Base-by-base conservation (phyloP, 1,284 basidiomycete genomes). In the Leccinum griseonigrum region DNA sequence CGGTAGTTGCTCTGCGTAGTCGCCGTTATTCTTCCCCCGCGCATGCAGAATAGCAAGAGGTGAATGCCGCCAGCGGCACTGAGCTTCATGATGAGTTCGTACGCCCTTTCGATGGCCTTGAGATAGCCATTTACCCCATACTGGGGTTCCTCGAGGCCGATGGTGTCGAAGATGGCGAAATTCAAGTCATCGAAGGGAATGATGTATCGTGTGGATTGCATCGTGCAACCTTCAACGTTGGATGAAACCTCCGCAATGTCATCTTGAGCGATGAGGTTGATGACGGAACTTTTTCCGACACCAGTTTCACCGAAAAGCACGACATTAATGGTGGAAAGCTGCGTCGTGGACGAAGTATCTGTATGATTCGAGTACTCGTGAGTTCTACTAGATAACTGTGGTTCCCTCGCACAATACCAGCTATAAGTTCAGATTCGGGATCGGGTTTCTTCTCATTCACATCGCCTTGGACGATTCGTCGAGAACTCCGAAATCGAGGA, bases 21-120 rank as follows among this genome's bases (percentile, higher is more conserved):
- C 3, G 71, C 70, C 16, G 70, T 73, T 63, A 81, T 75, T 60
- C 76, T 71, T 3, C 72, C 65, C 3, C 70, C 77, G 1, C 75
- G 72, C 61, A 81, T 70, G 68, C 75, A 77, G 60, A 77, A 80
- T 1, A 81, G 60, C n/a, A 79, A 69, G 26, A 79, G 76, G 60
- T 71, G 74, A 32, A 79, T 65, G 22, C 78, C 78, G 16, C 68
- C 75, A 32, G 67, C 61, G 16, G 59, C 57, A 9, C 68, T 55
- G n/a, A 81, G 69, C 11, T 52, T 67, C 13, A 51, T 48, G 56
- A 81, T 63, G 48, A 81, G 74, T 2, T 67, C 60, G 60, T 73
- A 76, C 1, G 79, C 73, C 43, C 69, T 69, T 43, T 71, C 69
- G 36, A 81, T 72, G 1, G 77, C 75, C 2, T 71, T 64, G 58